Base-by-base conservation (phyloP, 257 asterid species). In the Salvia hispanica region DNA sequence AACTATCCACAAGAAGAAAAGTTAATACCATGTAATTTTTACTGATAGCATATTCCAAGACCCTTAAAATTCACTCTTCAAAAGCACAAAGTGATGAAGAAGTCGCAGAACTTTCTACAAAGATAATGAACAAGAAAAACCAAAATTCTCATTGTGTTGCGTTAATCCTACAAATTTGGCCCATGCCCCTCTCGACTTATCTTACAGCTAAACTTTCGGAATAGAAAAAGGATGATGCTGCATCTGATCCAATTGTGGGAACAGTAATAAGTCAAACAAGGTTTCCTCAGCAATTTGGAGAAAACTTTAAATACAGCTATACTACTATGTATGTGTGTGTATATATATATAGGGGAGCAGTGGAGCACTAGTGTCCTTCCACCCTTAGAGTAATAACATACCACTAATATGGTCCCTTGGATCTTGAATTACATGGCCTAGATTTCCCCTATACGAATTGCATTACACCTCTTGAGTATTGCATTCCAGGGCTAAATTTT, bases 1-100 rank as follows among this genome's bases (percentile, higher is more conserved):
- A 74, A 93, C 98, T 93, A 66, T 66, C 54, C 77, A 78, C 62
- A 83, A 72, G 68, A 70, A 66, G 58, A 58, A 54, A 60, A 33
- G 75, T 63, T 72, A 62, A 59, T 74, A 66, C 12, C 14, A 57
- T 71, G 53, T 43, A 72, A 42, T 48, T 9, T 63, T 48, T 65
- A 75, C 43, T 39, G 37, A 66, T 52, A 62, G 61, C 33, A 34
- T 3, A 5, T 34, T 34, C 39, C 39, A 3, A 34, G 39, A 34
- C 47, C 28, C 34, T 3, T 31, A 52, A 18, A 59, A 28, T 5
- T 43, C 25, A 37, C 37, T n/a, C 4, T 52, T 58, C 36, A 15
- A 16, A 62, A 47, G 48, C 60, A 61, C 34, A 25, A 64, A n/a
- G n/a, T 34, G 40, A 3, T 31, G 50, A 42, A 60, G 33, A 50